phyloP scores from a whole-genome alignment of 305 asterid genomes.

The Fraxinus ornus region DNA sequence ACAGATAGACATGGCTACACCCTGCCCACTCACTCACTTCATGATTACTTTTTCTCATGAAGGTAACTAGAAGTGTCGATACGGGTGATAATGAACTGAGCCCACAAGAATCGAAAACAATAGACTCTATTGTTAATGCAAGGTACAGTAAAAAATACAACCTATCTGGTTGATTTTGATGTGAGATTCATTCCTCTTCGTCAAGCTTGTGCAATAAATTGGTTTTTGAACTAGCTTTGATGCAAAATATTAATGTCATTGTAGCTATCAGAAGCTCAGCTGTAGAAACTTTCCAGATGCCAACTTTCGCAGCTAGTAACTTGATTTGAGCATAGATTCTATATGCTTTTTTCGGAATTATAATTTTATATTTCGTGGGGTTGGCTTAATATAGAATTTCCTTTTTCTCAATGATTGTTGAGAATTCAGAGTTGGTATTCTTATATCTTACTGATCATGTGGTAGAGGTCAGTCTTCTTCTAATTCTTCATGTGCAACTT shows the following conservation, averaged over 20 bases:
- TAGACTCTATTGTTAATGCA: constrained; percentile 65
- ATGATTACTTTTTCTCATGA: constrained; percentile 29
- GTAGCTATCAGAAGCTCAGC: constrained; percentile 13
- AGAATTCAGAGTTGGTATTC: not conserved
- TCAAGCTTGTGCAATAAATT: not conserved
- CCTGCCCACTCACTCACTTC: constrained; percentile 8
- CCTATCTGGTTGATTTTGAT: constrained; percentile 8
- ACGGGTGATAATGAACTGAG: constrained; percentile 55
- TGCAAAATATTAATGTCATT: constrained; percentile 6
- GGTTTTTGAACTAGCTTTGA: not conserved
- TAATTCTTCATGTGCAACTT: constrained; percentile 14
- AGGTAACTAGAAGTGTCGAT: constrained; percentile 73
- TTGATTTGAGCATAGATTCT: constrained; percentile 6
- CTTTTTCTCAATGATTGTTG: constrained; percentile 1
- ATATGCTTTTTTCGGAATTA: constrained; percentile 10
- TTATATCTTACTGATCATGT: not conserved
- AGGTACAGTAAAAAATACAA: constrained; percentile 40
- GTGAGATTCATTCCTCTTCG: constrained; percentile 1
- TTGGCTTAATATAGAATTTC: not conserved
- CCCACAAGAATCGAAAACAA: constrained; percentile 68
- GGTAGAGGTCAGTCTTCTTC: constrained; percentile 4
- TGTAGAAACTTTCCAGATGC: not conserved
- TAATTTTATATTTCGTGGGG: constrained; percentile 1
- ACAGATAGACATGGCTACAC: constrained; percentile 8
- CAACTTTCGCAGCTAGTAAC: not conserved